phyloP scores from a whole-genome alignment of 2,329 filamentous ascomycete genomes.

The Clarireedia paspali region DNA sequence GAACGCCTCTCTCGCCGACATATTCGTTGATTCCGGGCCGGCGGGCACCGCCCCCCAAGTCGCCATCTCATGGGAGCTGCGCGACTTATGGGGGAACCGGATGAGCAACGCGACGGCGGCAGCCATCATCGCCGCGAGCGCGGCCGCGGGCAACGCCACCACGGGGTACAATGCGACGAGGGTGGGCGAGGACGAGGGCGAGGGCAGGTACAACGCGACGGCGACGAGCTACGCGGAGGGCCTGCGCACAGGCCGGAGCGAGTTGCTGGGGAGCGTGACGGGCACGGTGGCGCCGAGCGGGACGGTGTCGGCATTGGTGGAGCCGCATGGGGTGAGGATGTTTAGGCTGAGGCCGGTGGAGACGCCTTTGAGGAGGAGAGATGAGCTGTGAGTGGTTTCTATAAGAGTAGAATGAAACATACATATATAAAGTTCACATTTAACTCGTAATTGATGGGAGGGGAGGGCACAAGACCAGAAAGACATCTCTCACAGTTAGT shows the following conservation, averaged over 20 bases:
- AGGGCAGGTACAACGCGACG: slow-evolving; percentile 40
- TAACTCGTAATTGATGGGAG: too few relatives aligned
- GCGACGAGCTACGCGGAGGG: slow-evolving; percentile 40
- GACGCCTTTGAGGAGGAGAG: slow-evolving; percentile 29
- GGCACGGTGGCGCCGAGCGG: slow-evolving; percentile 35
- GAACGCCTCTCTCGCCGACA: slow-evolving; percentile 43
- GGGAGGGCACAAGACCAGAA: too few relatives aligned
- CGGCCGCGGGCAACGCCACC: slow-evolving; percentile 27
- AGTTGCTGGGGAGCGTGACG: slow-evolving; percentile 40
- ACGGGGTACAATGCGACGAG: slow-evolving; percentile 28
- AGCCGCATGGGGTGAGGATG: slow-evolving; percentile 42
- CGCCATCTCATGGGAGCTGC: slow-evolving; percentile 41
- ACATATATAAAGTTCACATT: too few relatives aligned
- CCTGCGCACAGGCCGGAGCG: slow-evolving; percentile 33
- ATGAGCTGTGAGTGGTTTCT: slow-evolving; percentile 27
- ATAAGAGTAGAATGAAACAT: too few relatives aligned
- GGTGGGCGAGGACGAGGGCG: slow-evolving; percentile 9
- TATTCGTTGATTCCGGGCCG: slow-evolving; percentile 42
- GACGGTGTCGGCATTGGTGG: slow-evolving; percentile 36
- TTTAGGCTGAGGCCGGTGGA: slow-evolving; percentile 33
- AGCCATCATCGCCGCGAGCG: slow-evolving; percentile 36
- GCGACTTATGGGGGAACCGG: slow-evolving; percentile 48
- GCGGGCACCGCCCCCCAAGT: slow-evolving; percentile 35
- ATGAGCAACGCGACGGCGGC: slow-evolving; percentile 40
- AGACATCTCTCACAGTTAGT: too few relatives aligned